phyloP scores from a whole-genome alignment of 1,284 basidiomycete species.

The Cystobasidium sp. region DNA sequence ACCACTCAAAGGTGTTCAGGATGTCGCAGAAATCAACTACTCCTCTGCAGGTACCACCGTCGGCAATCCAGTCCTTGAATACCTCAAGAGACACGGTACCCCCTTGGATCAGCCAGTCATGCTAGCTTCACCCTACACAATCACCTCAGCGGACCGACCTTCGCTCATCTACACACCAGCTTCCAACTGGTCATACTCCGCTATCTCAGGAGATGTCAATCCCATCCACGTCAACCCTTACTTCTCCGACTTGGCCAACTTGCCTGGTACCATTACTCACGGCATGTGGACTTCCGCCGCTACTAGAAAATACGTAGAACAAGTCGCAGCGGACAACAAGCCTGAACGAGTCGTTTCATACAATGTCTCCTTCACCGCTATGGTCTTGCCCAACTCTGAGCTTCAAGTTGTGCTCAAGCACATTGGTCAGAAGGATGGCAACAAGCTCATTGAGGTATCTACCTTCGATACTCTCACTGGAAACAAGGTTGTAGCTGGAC shows the following conservation, averaged over 20 bases:
- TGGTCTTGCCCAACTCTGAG: constrained; percentile 93
- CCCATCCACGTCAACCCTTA: constrained; percentile 93
- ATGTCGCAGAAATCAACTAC: constrained; percentile 83
- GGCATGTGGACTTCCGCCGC: constrained; percentile 97
- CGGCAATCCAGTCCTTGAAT: constrained; percentile 91
- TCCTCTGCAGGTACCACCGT: constrained; percentile 67
- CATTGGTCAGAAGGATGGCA: constrained; percentile 85
- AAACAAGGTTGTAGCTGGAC: constrained; percentile 89
- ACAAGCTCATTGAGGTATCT: constrained; percentile 88
- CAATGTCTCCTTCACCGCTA: constrained; percentile 90
- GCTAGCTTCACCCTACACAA: constrained; percentile 69
- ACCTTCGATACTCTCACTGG: constrained; percentile 77
- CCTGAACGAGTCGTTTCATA: constrained; percentile 90
- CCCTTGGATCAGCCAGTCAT: constrained; percentile 76
- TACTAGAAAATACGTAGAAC: constrained; percentile 90
- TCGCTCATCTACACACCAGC: constrained; percentile 60
- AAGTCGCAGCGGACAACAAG: constrained; percentile 87
- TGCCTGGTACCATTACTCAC: constrained; percentile 96
- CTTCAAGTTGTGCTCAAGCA: constrained; percentile 87
- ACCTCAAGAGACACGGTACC: constrained; percentile 86
- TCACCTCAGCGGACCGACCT: constrained; percentile 64
- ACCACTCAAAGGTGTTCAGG: constrained; percentile 46
- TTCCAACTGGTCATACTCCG: constrained; percentile 92
- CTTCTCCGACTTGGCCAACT: constrained; percentile 89
- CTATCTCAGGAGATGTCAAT: constrained; percentile 94